Evolutionary conservation across 2,329 filamentous ascomycete genomes (phyloP).

Genomic region (Botrytis hyacinthi): DNA sequence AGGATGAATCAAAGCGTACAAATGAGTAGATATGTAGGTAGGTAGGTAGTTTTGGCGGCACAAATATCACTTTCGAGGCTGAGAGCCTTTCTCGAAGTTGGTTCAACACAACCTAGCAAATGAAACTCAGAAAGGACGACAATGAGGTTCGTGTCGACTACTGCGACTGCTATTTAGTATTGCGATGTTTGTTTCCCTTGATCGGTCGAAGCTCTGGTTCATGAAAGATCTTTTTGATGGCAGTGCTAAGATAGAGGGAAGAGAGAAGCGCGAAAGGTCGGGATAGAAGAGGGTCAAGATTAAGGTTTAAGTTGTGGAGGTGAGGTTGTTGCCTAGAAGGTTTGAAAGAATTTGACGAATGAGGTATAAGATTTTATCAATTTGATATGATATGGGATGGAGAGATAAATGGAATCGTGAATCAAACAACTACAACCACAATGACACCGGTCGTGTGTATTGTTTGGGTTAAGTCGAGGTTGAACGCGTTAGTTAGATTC

Average conservation of each 20-base stretch:
- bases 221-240: background rate
- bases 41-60: background rate
- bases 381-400: background rate
- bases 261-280: conserved; percentile 2
- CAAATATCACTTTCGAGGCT: conserved; percentile 2
- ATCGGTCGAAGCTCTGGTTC: background rate
- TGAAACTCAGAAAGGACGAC: background rate
- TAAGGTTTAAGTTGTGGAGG: background rate
- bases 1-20: conserved; percentile 1
- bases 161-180: background rate
- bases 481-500: background rate
- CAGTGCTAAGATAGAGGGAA: background rate
- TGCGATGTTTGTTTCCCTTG: background rate
- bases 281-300: background rate
- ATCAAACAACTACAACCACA: background rate
- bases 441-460: background rate
- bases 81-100: background rate
- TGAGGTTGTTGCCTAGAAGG: conserved; percentile 13
- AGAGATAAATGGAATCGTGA: background rate
- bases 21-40: background rate
- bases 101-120: background rate
- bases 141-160: background rate
- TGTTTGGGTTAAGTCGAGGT: background rate
- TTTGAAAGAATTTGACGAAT: background rate
- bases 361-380: background rate